Evolutionary conservation across 768 basidiomycete species (phyloP).

Genomic region (Zangia roseola): DNA sequence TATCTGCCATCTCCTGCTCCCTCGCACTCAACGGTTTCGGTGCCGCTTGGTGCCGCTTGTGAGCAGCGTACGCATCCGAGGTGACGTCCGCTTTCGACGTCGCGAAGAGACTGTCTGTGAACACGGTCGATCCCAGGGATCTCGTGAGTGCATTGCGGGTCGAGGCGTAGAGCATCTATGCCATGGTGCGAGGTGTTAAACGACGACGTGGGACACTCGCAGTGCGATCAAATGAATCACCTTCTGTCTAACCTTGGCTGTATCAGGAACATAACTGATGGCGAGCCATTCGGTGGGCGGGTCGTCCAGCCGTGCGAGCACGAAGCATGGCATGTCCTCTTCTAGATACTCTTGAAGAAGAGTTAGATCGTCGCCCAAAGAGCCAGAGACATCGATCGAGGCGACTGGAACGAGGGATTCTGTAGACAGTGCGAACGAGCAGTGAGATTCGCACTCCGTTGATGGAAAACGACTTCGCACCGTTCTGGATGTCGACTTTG

Average conservation of each 20-base stretch:
- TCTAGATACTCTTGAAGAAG: slow-evolving; percentile 58
- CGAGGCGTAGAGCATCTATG: slow-evolving; percentile 87
- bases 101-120: slow-evolving; percentile 76
- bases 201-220: background rate
- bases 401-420: slow-evolving; percentile 67
- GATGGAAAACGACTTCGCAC: slow-evolving; percentile 39
- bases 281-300: slow-evolving; percentile 67
- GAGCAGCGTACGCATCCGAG: slow-evolving; percentile 68
- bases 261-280: slow-evolving; percentile 80
- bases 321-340: slow-evolving; percentile 67
- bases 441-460: slow-evolving; percentile 24
- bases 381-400: slow-evolving; percentile 46
- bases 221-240: slow-evolving; percentile 33
- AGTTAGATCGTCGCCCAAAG: slow-evolving; percentile 61
- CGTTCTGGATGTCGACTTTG: slow-evolving; percentile 74
- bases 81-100: slow-evolving; percentile 68
- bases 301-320: slow-evolving; percentile 64
- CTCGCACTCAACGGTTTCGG: slow-evolving; percentile 80
- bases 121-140: slow-evolving; percentile 69
- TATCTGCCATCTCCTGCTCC: slow-evolving; percentile 79
- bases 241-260: slow-evolving; percentile 80
- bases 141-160: slow-evolving; percentile 68
- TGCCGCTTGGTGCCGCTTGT: slow-evolving; percentile 67
- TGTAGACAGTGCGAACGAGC: slow-evolving; percentile 28
- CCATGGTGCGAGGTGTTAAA: background rate